Base-by-base conservation (phyloP, 805 yeast genomes). In the Candida pseudofarinosa region DNA sequence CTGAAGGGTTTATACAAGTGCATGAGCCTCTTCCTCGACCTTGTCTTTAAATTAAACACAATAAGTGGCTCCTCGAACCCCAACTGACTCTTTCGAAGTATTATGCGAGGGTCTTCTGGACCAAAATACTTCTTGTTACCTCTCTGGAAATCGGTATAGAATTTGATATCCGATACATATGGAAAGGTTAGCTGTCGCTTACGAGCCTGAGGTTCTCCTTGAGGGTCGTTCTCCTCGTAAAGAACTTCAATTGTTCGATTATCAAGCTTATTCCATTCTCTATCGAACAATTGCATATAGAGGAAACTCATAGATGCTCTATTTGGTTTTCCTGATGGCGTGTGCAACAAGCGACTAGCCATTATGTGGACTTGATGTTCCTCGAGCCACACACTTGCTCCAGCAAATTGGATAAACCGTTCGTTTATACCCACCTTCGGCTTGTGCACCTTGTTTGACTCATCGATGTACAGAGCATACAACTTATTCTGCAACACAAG, bases 61-160 rank as follows among this genome's bases (percentile, higher is more conserved):
- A 62, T 47, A 33, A 60, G 38, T 7, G 67, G 67, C 46, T 62
- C 67, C 3, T 44, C 48, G 31, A 45, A 50, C 1, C 55, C 55
- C 6, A 40, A 28, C 1, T 42, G 37, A 35, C 44, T 51, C 14
- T 33, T 39, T 31, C 51, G 36, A 4, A 45, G 20, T 12, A 49
- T 19, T n/a, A 53, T 45, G 12, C 52, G 35, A 14, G 55, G 55
- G 33, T 51, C 55, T 36, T 51, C 55, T 10, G 53, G 52, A 1
- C 55, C 55, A 41, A n/a, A 37, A 33, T 37, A 37, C 18, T 32
- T 32, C 17, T 15, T 13, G 13, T 32, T 32, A 14, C 34, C 34
- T 6, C 15, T 13, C 14, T 15, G 34, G 34, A 8, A 32, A 15
- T 32, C 17, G 15, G 17, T 14, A 7, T 7, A 14, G 34, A n/a